Evolutionary conservation across 768 basidiomycete genomes (phyloP), one percentile per base, ranked within the genome.

Genomic region (Mycena crocata): DNA sequence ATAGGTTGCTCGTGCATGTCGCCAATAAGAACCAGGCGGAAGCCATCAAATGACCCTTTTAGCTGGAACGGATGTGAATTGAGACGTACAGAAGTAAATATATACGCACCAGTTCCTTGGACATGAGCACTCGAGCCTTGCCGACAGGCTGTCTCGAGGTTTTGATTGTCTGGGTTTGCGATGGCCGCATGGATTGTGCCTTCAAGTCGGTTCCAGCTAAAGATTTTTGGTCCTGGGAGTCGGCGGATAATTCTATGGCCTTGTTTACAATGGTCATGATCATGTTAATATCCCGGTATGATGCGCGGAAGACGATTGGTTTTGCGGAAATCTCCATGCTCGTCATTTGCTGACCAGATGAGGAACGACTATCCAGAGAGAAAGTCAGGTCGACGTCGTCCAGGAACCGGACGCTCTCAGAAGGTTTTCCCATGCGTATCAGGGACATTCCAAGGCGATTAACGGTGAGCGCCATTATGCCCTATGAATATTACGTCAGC

Each of bases 1-100:
- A 99, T 87, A 0, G 98, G 98, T 70, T 98, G 91, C 73, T 99
- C 97, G 71, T 99, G 93, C 66, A 95, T 77, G 78, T 99, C 97
- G 5, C 98, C 96, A 59, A 99, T 98, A 37, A 99, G 85, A 55
- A 99, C 88, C 28, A 99, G 82, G 62, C 95, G 91, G 81, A 99
- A 94, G 2, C 96, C 97, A 63, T 96, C 95, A 64, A 98, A 88
- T 1, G 89, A 90, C 0, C 89, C 93, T 75, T 91, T 93, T 67
- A 98, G 82, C 95, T 98, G 68, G 24, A 15, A 37, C 30, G 55
- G n/a, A n/a, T 21, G 34, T 60, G 49, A 61, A 57, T 49, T 35
- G 45, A 15, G 57, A 17, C 1, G 37, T 54, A 13, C 32, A 30
- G 19, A 58, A 31, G 49, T 13, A 26, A 17, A 42, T n/a, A 48